Conservation (phyloP, 2,329 filamentous ascomycete species). For the Daldinia sp. region DNA sequence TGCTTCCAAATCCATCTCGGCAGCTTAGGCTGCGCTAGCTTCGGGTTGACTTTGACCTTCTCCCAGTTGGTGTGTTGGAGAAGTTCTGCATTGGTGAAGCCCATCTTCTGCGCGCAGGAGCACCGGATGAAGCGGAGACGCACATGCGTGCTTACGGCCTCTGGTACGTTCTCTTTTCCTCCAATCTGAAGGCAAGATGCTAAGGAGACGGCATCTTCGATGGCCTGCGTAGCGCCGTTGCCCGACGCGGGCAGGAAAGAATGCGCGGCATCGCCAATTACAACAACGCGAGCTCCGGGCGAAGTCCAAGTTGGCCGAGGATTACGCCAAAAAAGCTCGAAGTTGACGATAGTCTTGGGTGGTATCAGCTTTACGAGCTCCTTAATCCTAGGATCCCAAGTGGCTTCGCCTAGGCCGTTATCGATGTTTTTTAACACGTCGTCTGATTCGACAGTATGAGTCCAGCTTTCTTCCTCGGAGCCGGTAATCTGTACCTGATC, state of each 20-base stretch:
- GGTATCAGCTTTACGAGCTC: conserved; percentile 52
- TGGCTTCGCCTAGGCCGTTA: conserved; percentile 48
- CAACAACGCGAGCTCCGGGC: conserved; percentile 51
- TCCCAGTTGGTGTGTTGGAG: conserved; percentile 55
- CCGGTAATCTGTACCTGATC: conserved; percentile 50
- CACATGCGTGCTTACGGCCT: conserved; percentile 53
- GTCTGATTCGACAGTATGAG: conserved; percentile 52
- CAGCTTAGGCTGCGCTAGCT: conserved; percentile 53
- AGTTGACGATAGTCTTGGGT: conserved; percentile 54
- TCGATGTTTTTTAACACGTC: conserved; percentile 55
- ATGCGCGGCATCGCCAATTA: conserved; percentile 58
- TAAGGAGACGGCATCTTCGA: conserved; percentile 57
- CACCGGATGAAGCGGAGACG: conserved; percentile 54
- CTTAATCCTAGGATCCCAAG: conserved; percentile 54
- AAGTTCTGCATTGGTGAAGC: conserved; percentile 54
- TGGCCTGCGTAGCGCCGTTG: conserved; percentile 58
- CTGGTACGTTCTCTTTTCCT: conserved; percentile 49
- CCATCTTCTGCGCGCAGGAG: conserved; percentile 55
- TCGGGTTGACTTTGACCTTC: conserved; percentile 50
- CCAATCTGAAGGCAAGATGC: conserved; percentile 55
- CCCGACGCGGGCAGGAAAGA: conserved; percentile 57
- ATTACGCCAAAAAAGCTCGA: conserved; percentile 58
- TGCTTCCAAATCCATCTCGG: conserved; percentile 56
- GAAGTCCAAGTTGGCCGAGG: conserved; percentile 56
- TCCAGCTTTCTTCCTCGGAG: conserved; percentile 55